Base-by-base conservation (phyloP, 305 asterid species). In the Fraxinus velutina region DNA sequence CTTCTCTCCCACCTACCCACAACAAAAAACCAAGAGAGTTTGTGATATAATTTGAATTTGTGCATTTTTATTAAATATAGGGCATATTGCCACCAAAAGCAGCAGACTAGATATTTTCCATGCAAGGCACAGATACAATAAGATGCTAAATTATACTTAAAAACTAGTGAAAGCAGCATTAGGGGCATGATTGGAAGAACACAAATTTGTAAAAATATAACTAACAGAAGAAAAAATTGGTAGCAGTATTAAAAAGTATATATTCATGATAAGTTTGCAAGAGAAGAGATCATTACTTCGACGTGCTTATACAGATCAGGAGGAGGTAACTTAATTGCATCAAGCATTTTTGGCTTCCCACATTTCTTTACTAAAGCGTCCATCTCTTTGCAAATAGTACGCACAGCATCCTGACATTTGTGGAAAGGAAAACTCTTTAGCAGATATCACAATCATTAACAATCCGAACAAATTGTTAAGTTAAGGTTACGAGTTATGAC, bases 291-390 rank as follows among this genome's bases (percentile, higher is more conserved):
- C 21, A 47, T 32, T 68, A 84, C 98, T 85, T 96, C 98, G 24
- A 96, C 97, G 84, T 90, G 95, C 76, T 88, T 92, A 84, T 94
- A 96, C 80, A 96, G 90, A 91, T 94, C 96, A 19, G 93, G 89
- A 81, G 99, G 99, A 81, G 99, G 99, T 84, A 96, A 87, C 85
- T 86, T 90, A 85, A 96, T 91, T 78, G 97, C 97, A 34, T 96
- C 99, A 75, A 92, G 88, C 98, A 94, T 87, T 90, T 96, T 96
- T 66, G 92, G 92, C 85, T 94, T 94, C 85, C 99, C 99, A 78
- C 97, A 92, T 88, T 81, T 92, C 91, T 89, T 88, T 91, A 93
- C 99, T 78, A 96, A 86, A 86, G 88, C 84, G 72, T 90, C 92
- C 87, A 96, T 91, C 87, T 89, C 97, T 72, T 81, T 83, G 88